phyloP scores from a whole-genome alignment of 768 basidiomycete genomes.

The Macrolepiota fuliginosa region DNA sequence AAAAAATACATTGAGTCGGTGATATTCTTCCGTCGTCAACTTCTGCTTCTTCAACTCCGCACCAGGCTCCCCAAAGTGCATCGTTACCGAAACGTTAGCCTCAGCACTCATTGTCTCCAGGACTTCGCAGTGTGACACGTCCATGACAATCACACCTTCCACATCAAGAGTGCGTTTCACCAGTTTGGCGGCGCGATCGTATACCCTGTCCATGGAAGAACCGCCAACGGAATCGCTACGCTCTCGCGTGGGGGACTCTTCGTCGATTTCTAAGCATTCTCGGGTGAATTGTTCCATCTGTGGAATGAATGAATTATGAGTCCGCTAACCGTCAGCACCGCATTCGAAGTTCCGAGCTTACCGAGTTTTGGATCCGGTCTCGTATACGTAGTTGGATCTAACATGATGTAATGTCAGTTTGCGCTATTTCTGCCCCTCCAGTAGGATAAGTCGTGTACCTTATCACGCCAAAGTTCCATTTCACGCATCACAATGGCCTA shows the following conservation, averaged over 20 bases:
- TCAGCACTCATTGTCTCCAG: constrained; percentile 66
- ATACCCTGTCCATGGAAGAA: constrained; percentile 81
- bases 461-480: constrained; percentile 94
- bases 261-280: constrained; percentile 91
- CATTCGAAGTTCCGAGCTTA: constrained; percentile 28
- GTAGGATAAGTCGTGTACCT: constrained; percentile 41
- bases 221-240: constrained; percentile 34
- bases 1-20: constrained; percentile 74
- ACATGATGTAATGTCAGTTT: neutral
- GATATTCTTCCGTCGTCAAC: constrained; percentile 70
- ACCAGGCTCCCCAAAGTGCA: constrained; percentile 66
- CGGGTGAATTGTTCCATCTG: constrained; percentile 96
- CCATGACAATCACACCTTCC: constrained; percentile 89
- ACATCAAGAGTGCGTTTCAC: constrained; percentile 90
- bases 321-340: neutral
- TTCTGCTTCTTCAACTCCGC: constrained; percentile 49
- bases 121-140: constrained; percentile 88
- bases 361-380: constrained; percentile 89
- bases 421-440: neutral
- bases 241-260: constrained; percentile 37
- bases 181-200: constrained; percentile 85
- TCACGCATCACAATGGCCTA: constrained; percentile 89
- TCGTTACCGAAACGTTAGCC: constrained; percentile 61
- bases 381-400: constrained; percentile 88
- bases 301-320: neutral